Evolutionary conservation across 2,329 filamentous ascomycete genomes (phyloP).

Genomic region (Penicillium janthinellum): DNA sequence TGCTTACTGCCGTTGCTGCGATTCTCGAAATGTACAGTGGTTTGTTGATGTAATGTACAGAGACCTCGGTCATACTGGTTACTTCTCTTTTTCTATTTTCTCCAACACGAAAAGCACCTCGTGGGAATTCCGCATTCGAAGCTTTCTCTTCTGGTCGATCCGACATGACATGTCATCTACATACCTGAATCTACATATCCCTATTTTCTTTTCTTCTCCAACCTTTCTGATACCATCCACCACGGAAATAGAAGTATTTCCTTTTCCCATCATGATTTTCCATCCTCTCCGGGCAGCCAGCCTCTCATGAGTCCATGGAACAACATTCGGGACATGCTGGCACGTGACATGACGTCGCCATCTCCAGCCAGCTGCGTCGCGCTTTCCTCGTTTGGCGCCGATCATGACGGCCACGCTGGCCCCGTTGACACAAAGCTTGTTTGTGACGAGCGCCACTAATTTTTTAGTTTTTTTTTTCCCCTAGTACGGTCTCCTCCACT

Average conservation of each 20-base stretch:
- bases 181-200: slow-evolving; percentile 10
- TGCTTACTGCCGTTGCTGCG: slow-evolving; percentile 6
- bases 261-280: no score
- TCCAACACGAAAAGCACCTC: slow-evolving; percentile 11
- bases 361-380: background rate
- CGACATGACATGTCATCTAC: slow-evolving; percentile 6
- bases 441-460: slow-evolving; percentile 13
- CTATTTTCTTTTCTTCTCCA: background rate
- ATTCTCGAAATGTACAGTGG: slow-evolving; percentile 21
- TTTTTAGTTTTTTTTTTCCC: background rate
- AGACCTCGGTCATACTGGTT: background rate
- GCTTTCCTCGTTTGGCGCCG: slow-evolving; percentile 2
- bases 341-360: slow-evolving; percentile 24
- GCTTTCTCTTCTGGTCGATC: background rate
- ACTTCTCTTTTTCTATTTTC: slow-evolving; percentile 1
- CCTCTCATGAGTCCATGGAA: slow-evolving; percentile 1
- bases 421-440: slow-evolving; percentile 19
- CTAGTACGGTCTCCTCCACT: slow-evolving; percentile 3
- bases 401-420: slow-evolving; percentile 18
- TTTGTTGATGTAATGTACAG: slow-evolving; percentile 20
- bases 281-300: background rate
- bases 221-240: no score
- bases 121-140: slow-evolving; percentile 1
- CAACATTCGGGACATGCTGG: background rate
- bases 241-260: no score